Percentiles rank a stretch among this genome's conserved stretches.
These are phyloP conservation scores for Candida succiphila DNA, from an alignment of 805 yeast genomes.

Conservation along the genomic window DNA sequence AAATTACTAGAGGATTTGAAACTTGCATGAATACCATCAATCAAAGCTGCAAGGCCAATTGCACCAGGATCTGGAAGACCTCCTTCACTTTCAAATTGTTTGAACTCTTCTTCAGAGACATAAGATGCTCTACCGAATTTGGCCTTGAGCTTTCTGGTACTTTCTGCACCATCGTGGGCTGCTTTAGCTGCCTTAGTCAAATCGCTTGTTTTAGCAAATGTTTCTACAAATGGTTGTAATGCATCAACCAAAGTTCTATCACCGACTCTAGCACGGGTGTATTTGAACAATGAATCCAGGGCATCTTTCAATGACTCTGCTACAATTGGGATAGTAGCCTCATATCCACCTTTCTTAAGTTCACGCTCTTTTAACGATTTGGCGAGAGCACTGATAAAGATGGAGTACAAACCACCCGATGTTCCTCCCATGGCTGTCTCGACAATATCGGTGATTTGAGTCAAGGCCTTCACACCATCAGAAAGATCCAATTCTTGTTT, in stretches of 20 bases:
- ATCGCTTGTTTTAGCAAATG: constrained; percentile 40
- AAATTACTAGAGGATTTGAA: constrained; percentile 3
- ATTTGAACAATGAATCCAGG: constrained; percentile 63
- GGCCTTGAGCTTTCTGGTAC: constrained; percentile 68
- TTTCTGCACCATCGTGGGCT: constrained; percentile 67
- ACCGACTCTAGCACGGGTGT: constrained; percentile 83
- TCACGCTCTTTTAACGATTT: constrained; percentile 37
- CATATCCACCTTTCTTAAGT: constrained; percentile 14
- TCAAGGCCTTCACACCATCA: constrained; percentile 49
- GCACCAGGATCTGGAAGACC: constrained; percentile 97
- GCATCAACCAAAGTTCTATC: constrained; percentile 88
- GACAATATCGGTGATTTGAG: constrained; percentile 72
- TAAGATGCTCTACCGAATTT: constrained; percentile 92
- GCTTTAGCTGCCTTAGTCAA: constrained; percentile 53
- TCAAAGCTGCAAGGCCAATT: constrained; percentile 51
- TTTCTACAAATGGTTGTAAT: constrained; percentile 73
- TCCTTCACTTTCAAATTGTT: constrained; percentile 40
- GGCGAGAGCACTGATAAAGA: constrained; percentile 70
- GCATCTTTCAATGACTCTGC: constrained; percentile 48
- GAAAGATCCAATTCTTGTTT: constrained; percentile 23
- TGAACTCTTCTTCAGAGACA: constrained; percentile 54
- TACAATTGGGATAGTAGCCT: constrained; percentile 25
- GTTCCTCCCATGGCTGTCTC: constrained; percentile 96
- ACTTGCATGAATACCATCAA: constrained; percentile 20
- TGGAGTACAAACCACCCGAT: constrained; percentile 88